These are phyloP conservation scores for Epithele typhae DNA, from an alignment of 768 basidiomycete species.

Conservation along the genomic window DNA sequence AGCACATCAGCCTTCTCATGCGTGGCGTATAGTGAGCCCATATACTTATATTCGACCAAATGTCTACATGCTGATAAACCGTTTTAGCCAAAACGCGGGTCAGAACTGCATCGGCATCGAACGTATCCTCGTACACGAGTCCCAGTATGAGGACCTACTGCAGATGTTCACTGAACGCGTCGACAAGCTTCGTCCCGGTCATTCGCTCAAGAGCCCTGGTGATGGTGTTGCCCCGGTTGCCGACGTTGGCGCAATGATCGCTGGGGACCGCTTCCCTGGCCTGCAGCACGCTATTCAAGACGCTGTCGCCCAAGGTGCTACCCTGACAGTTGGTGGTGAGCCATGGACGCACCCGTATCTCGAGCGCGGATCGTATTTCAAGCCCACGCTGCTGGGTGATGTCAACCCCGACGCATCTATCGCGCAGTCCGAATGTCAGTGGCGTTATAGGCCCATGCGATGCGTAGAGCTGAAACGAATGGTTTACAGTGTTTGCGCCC, in stretches of 20 bases:
- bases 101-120: conserved; percentile 99
- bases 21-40: conserved; percentile 82
- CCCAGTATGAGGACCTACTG: conserved; percentile 74
- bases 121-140: conserved; percentile 78
- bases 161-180: conserved; percentile 60
- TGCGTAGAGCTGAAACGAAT: neutral
- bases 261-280: conserved; percentile 60
- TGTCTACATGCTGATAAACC: neutral
- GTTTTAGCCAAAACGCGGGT: conserved; percentile 77
- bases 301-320: conserved; percentile 67
- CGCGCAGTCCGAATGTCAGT: conserved; percentile 75
- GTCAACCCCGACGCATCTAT: conserved; percentile 70
- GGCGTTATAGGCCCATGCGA: neutral
- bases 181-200: conserved; percentile 68
- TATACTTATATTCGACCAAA: neutral
- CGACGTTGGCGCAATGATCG: conserved; percentile 89
- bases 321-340: conserved; percentile 58
- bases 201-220: conserved; percentile 60
- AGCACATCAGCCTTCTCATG: conserved; percentile 81
- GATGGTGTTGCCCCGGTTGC: conserved; percentile 70
- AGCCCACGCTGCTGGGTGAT: conserved; percentile 82
- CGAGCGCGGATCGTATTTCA: conserved; percentile 76
- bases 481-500: conserved; percentile 79
- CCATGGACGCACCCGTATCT: conserved; percentile 62
- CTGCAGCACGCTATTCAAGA: conserved; percentile 66